These are phyloP conservation scores for Volvariella volvacea DNA, from an alignment of 1,284 basidiomycete genomes.

Conservation along the genomic window DNA sequence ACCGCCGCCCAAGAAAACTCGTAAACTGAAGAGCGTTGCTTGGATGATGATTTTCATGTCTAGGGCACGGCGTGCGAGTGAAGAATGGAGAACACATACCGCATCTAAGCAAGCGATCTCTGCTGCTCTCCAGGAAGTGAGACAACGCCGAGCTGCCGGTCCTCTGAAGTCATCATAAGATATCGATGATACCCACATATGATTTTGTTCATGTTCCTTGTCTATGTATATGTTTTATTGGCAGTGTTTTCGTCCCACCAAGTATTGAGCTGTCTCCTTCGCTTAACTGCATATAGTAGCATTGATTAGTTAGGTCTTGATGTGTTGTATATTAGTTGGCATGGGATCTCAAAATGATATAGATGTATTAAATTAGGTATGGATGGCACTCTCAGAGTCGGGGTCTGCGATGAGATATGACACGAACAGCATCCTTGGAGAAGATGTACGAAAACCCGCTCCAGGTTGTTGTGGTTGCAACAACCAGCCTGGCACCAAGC, in stretches of 20 bases:
- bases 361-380: not conserved
- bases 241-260: not conserved
- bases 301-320: not conserved
- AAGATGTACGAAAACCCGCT: conserved; percentile 89
- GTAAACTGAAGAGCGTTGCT: conserved; percentile 54
- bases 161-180: conserved; percentile 16
- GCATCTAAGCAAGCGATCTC: conserved; percentile 53
- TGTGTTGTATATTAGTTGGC: not conserved
- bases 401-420: conserved; percentile 33
- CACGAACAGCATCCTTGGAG: conserved; percentile 61
- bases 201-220: conserved; percentile 14
- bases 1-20: conserved; percentile 27
- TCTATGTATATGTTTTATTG: conserved; percentile 1
- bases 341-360: not conserved
- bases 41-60: conserved; percentile 60
- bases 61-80: conserved; percentile 57
- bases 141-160: conserved; percentile 41
- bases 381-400: conserved; percentile 3
- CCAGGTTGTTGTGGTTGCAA: conserved; percentile 87
- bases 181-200: conserved; percentile 6
- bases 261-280: conserved; percentile 1
- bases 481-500: conserved; percentile 58
- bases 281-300: too few relatives aligned
- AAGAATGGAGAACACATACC: conserved; percentile 55
- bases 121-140: conserved; percentile 64